Evolutionary conservation across 2,329 filamentous ascomycete species (phyloP).

Genomic region (Verticillium albo-atrum): DNA sequence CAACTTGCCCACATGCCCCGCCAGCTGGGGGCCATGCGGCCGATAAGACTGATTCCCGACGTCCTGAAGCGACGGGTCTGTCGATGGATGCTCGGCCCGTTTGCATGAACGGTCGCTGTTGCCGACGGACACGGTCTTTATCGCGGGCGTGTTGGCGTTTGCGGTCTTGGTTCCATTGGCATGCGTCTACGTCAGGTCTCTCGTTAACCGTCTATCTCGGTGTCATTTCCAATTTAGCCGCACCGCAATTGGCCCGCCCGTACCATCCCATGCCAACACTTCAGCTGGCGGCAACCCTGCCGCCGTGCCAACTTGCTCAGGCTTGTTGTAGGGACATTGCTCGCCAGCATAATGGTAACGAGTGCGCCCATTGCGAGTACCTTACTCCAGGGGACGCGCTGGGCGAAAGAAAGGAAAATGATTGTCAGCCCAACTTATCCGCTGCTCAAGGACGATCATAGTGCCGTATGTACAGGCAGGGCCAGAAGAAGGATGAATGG

Average conservation of each 20-base stretch:
- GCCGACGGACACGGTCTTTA: not conserved
- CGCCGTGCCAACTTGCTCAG: not conserved
- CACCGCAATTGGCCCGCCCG: not conserved
- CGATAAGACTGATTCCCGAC: not conserved
- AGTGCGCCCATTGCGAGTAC: too few relatives aligned
- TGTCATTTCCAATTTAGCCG: not conserved
- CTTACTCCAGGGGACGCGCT: too few relatives aligned
- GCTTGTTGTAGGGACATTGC: too few relatives aligned
- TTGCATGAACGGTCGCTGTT: not conserved
- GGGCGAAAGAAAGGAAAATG: too few relatives aligned
- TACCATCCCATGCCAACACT: not conserved
- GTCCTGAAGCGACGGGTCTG: not conserved
- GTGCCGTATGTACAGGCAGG: too few relatives aligned
- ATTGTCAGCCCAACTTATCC: too few relatives aligned
- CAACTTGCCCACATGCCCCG: not conserved
- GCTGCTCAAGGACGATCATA: too few relatives aligned
- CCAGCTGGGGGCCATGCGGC: too few relatives aligned
- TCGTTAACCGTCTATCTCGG: not conserved
- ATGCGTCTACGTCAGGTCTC: not conserved
- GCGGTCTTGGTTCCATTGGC: not conserved
- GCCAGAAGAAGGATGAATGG: not conserved
- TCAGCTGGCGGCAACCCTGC: not conserved
- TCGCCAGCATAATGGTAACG: too few relatives aligned
- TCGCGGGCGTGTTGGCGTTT: not conserved
- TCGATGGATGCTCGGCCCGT: not conserved